A percentile compares a stretch with the other conserved stretches of the same genome.
These are phyloP conservation scores for Eucalyptus brandiana DNA, from an alignment of 345 rosid genomes.

Conservation along the genomic window DNA sequence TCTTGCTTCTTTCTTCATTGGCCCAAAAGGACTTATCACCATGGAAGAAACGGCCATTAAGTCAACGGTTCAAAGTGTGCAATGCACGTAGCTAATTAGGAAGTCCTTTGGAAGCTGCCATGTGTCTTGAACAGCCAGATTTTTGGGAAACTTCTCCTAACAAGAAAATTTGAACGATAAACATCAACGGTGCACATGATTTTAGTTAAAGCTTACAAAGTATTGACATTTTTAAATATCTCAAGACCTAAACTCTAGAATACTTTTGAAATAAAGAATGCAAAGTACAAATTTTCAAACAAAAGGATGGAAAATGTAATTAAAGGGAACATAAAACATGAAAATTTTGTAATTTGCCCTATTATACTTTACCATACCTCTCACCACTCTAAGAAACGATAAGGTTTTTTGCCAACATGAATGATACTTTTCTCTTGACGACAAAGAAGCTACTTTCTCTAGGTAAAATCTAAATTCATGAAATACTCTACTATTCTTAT, in stretches of 20 bases:
- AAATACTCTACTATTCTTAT: background rate
- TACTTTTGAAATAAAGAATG: background rate
- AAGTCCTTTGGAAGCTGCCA: background rate
- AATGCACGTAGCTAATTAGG: background rate
- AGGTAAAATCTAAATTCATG: background rate
- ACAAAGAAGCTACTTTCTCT: background rate
- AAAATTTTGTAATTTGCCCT: background rate
- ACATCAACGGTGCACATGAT: fast-evolving
- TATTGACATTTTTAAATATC: fast-evolving
- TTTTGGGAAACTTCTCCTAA: background rate
- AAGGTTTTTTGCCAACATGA: fast-evolving
- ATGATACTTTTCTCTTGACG: background rate
- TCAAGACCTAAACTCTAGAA: background rate
- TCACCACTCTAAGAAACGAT: fast-evolving
- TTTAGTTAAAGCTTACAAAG: fast-evolving
- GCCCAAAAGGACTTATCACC: background rate
- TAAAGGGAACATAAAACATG: background rate
- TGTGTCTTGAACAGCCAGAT: background rate
- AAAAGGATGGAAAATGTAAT: background rate
- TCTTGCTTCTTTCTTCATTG: background rate
- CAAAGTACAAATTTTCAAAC: background rate
- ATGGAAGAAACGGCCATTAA: background rate
- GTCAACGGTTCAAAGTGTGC: background rate
- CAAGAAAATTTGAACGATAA: fast-evolving
- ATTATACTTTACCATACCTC: fast-evolving